Evolutionary conservation across 1,139 yeast species (phyloP), one percentile per base, ranked within the genome.

Genomic region (Yamadazyma diospyri): DNA sequence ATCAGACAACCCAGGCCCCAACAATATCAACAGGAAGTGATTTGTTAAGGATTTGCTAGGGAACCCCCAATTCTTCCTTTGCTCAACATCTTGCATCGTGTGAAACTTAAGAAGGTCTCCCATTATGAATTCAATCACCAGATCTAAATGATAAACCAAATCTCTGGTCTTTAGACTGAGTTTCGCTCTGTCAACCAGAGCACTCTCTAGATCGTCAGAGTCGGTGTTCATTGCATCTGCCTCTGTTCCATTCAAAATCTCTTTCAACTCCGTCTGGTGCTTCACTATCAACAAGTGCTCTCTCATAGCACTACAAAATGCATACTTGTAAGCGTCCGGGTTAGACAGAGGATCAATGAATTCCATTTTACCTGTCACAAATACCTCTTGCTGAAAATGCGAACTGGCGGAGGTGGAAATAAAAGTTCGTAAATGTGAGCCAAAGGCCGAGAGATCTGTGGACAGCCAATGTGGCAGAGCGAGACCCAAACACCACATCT

Each of bases 1-100:
- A 1, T 32, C 31, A 14, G 39, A 19, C 8, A 38, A 22, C 24
- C 45, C 34, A 5, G 57, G 50, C 3, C 57, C 55, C 20, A 54
- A 39, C 16, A 55, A 39, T 12, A 45, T 30, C 10, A 29, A 28
- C 13, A 30, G 30, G 26, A 42, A 43, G 11, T 37, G 33, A 20
- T 35, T 24, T 3, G 34, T 23, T 14, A 45, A 36, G 2, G 47
- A 25, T 19, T 33, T 40, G 4, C 37, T 20, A 5, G 45, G 45
- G 11, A 36, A 27, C 11, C 47, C 48, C 37, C 37, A 34, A 24
- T 43, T 42, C 21, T 32, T 30, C 2, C 29, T 10, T 16, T 32
- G 36, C 15, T 37, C 39, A 9, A 45, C 23, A 27, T 45, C 48
- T 12, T 29, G 21, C 20, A 33, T 42, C 6, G 39, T 33, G 20